Evolutionary conservation across 2,329 filamentous ascomycete genomes (phyloP), one percentile per base, ranked within the genome.

Genomic region (Bimuria novae-zelandiae): DNA sequence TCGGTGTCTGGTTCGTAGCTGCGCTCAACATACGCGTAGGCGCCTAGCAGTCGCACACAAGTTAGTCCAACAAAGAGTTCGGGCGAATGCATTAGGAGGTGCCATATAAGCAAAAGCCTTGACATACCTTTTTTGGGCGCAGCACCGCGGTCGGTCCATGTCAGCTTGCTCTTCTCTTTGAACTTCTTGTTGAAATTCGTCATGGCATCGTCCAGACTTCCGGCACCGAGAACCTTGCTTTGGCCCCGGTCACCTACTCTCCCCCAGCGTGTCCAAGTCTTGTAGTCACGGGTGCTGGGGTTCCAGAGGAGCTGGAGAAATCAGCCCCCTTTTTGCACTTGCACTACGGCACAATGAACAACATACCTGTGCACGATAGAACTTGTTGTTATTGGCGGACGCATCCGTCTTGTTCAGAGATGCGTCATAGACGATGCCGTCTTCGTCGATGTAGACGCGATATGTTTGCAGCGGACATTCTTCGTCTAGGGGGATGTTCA

Each of bases 221-320:
- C 75, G 7, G 63, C 45, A 0, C 76, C 77, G 2, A 82, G 65
- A 29, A 73, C 54, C 3, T 75, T 73, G 23, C 51, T 74, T 54
- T 82, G 76, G 1, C 82, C 82, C 21, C 56, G 61, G 57, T 83
- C 82, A 3, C 82, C 82, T 4, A 95, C 90, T 19, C 91, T 84
- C 19, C 91, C 91, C 89, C 89, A 95, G 51, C 89, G 82, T 2
- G 87, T 90, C 88, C 89, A 93, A 0, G 84, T 85, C 37, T 79
- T 76, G 69, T 80, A 89, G 7, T 66, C 54, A 14, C 51, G 44
- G 23, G 61, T 58, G 36, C 52, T 55, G 8, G 73, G 56, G 3
- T 74, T 65, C 40, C 43, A 19, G 62, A 60, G 32, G 76, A 74
- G 16, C 75, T 73, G 21, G 5, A 7, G 3, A 21, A 8, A 12